Base-by-base conservation (phyloP, 768 basidiomycete genomes). In the Favolaschia claudopus region DNA sequence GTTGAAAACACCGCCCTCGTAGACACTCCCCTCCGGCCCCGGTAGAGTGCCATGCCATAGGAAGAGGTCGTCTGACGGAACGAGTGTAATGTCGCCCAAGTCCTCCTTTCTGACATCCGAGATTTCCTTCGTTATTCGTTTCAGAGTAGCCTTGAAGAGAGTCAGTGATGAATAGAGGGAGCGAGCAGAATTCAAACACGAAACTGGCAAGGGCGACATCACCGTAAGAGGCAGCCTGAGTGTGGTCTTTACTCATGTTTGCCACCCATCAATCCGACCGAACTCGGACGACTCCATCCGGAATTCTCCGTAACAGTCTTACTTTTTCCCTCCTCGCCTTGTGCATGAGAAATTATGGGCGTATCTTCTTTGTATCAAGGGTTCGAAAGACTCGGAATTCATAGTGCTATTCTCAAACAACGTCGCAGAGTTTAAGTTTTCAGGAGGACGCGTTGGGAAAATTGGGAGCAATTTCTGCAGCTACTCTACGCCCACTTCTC, bases 61-160 rank as follows among this genome's bases (percentile, higher is more conserved):
- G 70, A 88, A 89, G 52, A 93, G 73, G 65, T 85, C 84, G 60
- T 83, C 85, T 14, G 82, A 76, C 5, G 93, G 93, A 28, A 80
- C 78, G 19, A 95, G 83, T 0, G 80, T 81, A 61, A 94, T 93
- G 25, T 76, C 65, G 7, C 92, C 93, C 32, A 93, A 76, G 72
- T 95, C 92, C 70, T 94, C 92, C 72, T 91, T 92, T 83, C 86
- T 82, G 31, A 89, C 75, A 74, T 94, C 91, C 7, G 85, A 82
- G 31, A 94, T 86, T 74, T 95, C 92, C 58, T 90, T 88, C 62
- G 90, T 85, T 36, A 95, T 94, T 39, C 92, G 89, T 76, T 92
- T 94, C 64, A 92, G 73, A 7, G 92, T 90, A 67, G 84, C 86
- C 65, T 68, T 27, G 7, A 24, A 17, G 13, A 60, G 42, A n/a